These are phyloP conservation scores for Polymyxa betae DNA, from an alignment of 208 protist species.

Conservation along the genomic window DNA sequence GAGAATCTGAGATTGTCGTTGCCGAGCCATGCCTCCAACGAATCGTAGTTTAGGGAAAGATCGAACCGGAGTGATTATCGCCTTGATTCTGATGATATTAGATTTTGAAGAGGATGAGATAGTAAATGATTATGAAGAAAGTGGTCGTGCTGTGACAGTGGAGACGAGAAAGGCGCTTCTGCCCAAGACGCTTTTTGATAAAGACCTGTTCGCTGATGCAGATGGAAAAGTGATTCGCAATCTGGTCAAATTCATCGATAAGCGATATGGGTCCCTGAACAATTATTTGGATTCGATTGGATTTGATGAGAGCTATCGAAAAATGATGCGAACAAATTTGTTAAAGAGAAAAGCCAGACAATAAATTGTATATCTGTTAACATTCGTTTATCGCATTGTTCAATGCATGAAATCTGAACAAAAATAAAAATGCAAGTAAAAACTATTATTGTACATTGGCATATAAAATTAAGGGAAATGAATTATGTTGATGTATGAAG, in stretches of 20 bases:
- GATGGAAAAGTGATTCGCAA: constrained; percentile 8
- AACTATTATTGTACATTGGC: too few relatives aligned
- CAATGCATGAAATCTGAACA: too few relatives aligned
- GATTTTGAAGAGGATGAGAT: background rate
- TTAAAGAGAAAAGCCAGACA: too few relatives aligned
- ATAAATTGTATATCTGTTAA: too few relatives aligned
- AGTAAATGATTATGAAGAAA: constrained; percentile 8
- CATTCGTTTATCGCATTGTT: too few relatives aligned
- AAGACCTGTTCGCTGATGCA: constrained; percentile 1
- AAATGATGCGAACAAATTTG: background rate
- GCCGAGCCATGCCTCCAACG: background rate
- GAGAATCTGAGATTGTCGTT: too few relatives aligned
- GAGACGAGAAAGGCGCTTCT: constrained; percentile 41
- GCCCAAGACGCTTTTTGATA: background rate
- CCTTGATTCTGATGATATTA: constrained; percentile 14
- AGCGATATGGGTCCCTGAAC: background rate
- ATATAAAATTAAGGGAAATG: too few relatives aligned
- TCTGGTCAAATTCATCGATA: constrained; percentile 27
- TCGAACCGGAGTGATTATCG: constrained; percentile 15
- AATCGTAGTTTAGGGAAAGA: constrained; percentile 36
- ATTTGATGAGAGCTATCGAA: background rate
- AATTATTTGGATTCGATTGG: constrained; percentile 23
- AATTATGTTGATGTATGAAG: too few relatives aligned
- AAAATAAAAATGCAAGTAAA: too few relatives aligned
- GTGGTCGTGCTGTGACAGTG: background rate